These are phyloP conservation scores for Tripterygium wilfordii DNA, from an alignment of 177 flowering plant genomes.

Conservation along the genomic window DNA sequence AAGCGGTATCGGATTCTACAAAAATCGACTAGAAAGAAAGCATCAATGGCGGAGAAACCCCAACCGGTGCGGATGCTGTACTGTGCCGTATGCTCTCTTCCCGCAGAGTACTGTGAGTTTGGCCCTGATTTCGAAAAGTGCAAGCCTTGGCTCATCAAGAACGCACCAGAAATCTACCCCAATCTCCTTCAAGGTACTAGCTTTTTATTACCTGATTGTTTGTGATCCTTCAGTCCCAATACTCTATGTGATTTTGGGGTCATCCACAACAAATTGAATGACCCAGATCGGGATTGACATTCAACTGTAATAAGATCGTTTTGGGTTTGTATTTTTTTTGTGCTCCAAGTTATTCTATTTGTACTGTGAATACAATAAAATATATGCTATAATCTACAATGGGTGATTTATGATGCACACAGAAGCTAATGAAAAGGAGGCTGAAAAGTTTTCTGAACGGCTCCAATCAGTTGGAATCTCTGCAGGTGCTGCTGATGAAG, in stretches of 20 bases:
- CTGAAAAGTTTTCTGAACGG: slow-evolving; percentile 60
- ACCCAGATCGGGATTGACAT: too few species aligned
- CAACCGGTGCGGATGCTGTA: slow-evolving; percentile 65
- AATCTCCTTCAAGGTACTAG: slow-evolving; percentile 70
- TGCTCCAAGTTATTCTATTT: too few species aligned
- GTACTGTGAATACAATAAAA: too few species aligned
- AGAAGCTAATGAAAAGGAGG: slow-evolving; percentile 60
- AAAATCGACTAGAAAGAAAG: not conserved
- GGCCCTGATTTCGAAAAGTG: slow-evolving; percentile 93
- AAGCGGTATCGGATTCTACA: not conserved
- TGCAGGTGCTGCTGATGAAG: slow-evolving; percentile 33
- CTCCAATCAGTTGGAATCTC: slow-evolving; percentile 60
- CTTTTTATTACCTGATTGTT: not conserved
- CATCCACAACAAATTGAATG: too few species aligned
- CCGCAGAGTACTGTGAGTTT: slow-evolving; percentile 92
- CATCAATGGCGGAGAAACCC: slow-evolving; percentile 78
- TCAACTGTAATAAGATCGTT: too few species aligned
- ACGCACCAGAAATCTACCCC: slow-evolving; percentile 85
- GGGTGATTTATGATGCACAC: slow-evolving; percentile 13
- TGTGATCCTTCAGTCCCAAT: not conserved
- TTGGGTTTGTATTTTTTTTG: too few species aligned
- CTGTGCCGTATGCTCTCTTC: slow-evolving; percentile 70
- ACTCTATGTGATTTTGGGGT: too few species aligned
- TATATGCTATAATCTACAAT: too few species aligned
- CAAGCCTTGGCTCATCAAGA: slow-evolving; percentile 90